Conservation (phyloP, 371 early-diverging fungal genomes). For the Syncephalastrum racemosum region DNA sequence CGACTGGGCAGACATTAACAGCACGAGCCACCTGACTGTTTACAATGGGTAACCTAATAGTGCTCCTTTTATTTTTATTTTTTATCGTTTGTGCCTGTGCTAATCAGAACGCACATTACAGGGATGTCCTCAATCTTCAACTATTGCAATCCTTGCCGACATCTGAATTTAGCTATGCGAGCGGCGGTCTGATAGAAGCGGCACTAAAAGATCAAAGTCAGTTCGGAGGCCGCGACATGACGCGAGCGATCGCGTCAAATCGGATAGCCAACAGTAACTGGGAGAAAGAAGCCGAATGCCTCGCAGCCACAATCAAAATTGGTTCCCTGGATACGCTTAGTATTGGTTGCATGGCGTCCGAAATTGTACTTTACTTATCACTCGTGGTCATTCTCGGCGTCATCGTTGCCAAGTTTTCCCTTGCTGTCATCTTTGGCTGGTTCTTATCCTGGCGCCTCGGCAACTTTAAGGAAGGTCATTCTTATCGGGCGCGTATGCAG, state of each 20-base stretch:
- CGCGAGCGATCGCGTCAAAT: constrained; percentile 26
- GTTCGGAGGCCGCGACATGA: constrained; percentile 41
- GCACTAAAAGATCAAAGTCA: constrained; percentile 14
- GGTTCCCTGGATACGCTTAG: constrained; percentile 70
- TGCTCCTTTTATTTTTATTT: background rate
- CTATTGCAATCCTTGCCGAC: constrained; percentile 35
- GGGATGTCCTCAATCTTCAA: constrained; percentile 39
- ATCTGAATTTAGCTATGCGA: constrained; percentile 18
- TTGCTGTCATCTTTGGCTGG: constrained; percentile 79
- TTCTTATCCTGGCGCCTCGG: constrained; percentile 65
- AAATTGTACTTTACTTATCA: constrained; percentile 64
- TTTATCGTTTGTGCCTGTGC: no score
- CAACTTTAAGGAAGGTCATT: constrained; percentile 47
- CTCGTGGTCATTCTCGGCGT: constrained; percentile 62
- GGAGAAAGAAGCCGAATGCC: constrained; percentile 52
- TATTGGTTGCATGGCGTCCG: constrained; percentile 71
- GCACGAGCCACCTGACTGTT: constrained; percentile 49
- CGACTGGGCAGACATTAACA: constrained; percentile 64
- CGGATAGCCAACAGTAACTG: constrained; percentile 11
- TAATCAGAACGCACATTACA: constrained; percentile 5
- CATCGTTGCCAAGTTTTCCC: constrained; percentile 66
- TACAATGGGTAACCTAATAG: constrained; percentile 61
- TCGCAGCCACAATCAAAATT: constrained; percentile 63
- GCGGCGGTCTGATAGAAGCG: constrained; percentile 31
- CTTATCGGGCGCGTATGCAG: constrained; percentile 53